phyloP scores from a whole-genome alignment of 2,329 filamentous ascomycete species.

The Ambrosiella cleistominuta region DNA sequence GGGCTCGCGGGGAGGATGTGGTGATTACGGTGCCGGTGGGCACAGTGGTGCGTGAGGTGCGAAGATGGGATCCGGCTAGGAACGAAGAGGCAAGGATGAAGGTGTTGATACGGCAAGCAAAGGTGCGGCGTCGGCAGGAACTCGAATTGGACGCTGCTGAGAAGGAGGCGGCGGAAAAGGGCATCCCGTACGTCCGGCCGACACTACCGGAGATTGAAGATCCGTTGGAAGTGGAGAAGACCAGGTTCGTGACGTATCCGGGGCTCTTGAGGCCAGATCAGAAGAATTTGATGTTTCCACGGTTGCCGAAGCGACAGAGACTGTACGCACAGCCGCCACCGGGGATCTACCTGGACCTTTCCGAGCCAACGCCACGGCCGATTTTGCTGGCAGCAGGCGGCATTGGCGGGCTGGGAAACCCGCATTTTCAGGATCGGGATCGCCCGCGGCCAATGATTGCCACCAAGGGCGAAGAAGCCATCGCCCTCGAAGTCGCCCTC shows the following conservation, averaged over 20 bases:
- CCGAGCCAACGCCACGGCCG: conserved; percentile 61
- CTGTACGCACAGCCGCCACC: conserved; percentile 49
- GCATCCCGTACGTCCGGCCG: conserved; percentile 13
- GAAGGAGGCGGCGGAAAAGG: conserved; percentile 8
- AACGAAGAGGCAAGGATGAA: conserved; percentile 35
- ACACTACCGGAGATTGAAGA: conserved; percentile 13
- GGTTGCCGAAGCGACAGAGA: conserved; percentile 33
- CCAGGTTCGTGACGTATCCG: conserved; percentile 78
- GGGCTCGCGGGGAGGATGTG: conserved; percentile 69
- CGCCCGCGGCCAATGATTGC: conserved; percentile 68
- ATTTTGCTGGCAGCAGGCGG: conserved; percentile 76
- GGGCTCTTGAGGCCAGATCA: conserved; percentile 56
- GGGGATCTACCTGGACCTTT: conserved; percentile 57
- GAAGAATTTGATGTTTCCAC: conserved; percentile 32
- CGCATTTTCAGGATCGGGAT: conserved; percentile 71
- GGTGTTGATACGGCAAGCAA: conserved; percentile 20
- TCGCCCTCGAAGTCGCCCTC: conserved; percentile 64
- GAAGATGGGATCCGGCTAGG: conserved; percentile 56
- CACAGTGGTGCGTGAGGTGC: conserved; percentile 72
- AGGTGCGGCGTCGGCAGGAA: conserved; percentile 19
- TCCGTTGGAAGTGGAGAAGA: conserved; percentile 31
- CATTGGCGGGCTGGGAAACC: conserved; percentile 79
- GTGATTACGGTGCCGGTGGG: conserved; percentile 83
- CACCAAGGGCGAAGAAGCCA: conserved; percentile 65
- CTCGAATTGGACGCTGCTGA: conserved; percentile 21